These are phyloP conservation scores for Sclerotinia subarctica DNA, from an alignment of 2,329 filamentous ascomycete species.

Conservation along the genomic window DNA sequence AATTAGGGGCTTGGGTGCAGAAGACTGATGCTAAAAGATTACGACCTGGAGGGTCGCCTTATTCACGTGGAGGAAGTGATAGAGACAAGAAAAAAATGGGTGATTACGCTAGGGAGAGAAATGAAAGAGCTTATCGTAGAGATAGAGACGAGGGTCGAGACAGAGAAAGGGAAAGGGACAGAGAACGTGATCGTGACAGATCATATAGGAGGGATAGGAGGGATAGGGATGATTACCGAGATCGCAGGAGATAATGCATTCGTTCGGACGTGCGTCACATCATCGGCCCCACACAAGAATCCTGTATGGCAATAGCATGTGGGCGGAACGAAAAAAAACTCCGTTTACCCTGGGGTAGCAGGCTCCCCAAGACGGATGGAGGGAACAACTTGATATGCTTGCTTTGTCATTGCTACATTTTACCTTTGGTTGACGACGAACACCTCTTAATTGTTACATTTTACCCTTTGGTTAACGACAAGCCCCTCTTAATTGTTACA, in stretches of 20 bases:
- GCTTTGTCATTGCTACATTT: too few relatives aligned
- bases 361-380: not conserved
- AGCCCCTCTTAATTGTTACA: too few relatives aligned
- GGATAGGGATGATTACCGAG: conserved; percentile 33
- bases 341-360: not conserved
- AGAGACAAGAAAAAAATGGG: conserved; percentile 44
- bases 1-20: conserved; percentile 79
- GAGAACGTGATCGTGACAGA: conserved; percentile 18
- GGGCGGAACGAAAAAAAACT: too few relatives aligned
- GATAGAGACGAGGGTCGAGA: conserved; percentile 38
- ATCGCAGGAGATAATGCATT: conserved; percentile 20
- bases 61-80: conserved; percentile 11
- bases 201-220: conserved; percentile 32
- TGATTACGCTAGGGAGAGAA: conserved; percentile 43
- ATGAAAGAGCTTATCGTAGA: conserved; percentile 41
- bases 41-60: conserved; percentile 38
- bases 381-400: too few relatives aligned
- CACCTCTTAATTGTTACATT: too few relatives aligned
- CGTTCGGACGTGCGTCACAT: not conserved
- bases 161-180: conserved; percentile 32
- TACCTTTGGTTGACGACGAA: too few relatives aligned
- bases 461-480: too few relatives aligned
- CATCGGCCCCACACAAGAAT: not conserved
- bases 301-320: not conserved
- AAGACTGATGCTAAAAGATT: conserved; percentile 55